Conservation (phyloP, 164 flowering plant genomes). For the Pachysandra terminalis region DNA sequence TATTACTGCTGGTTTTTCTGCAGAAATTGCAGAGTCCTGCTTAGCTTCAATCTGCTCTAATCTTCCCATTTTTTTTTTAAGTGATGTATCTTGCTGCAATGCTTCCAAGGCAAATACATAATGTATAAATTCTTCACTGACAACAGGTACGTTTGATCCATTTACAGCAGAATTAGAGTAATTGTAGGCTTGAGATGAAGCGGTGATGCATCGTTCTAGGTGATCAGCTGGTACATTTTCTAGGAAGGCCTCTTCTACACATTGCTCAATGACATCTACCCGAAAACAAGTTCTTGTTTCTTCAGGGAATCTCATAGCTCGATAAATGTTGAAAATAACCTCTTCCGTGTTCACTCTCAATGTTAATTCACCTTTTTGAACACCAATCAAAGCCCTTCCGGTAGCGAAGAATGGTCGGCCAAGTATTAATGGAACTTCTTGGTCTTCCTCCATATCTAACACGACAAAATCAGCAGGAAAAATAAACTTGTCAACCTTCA, state of each 20-base stretch:
- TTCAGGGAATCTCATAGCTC: not conserved
- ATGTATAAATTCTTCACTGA: too few relatives aligned
- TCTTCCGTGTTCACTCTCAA: not conserved
- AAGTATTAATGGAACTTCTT: not conserved
- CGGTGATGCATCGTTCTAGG: too few relatives aligned
- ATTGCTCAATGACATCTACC: not conserved
- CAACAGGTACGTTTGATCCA: too few relatives aligned
- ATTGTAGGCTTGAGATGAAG: too few relatives aligned
- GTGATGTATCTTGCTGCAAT: too few relatives aligned
- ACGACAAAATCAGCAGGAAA: slow-evolving; percentile 14
- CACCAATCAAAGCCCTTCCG: slow-evolving; percentile 1
- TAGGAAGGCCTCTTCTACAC: not conserved
- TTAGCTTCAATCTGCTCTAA: too few relatives aligned
- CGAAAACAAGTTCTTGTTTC: not conserved
- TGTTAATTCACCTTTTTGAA: not conserved
- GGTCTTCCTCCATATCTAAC: slow-evolving; percentile 14
- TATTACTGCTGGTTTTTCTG: too few relatives aligned
- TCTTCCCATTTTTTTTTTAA: too few relatives aligned
- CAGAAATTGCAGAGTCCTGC: too few relatives aligned
- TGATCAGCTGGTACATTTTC: too few relatives aligned
- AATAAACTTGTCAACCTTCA: slow-evolving; percentile 11
- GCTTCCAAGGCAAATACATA: too few relatives aligned
- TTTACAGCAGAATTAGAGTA: too few relatives aligned
- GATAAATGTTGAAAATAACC: not conserved
- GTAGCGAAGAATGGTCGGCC: slow-evolving; percentile 14